Conservation (phyloP, 495 filamentous ascomycete genomes). For the Cercophora newfieldiana region DNA sequence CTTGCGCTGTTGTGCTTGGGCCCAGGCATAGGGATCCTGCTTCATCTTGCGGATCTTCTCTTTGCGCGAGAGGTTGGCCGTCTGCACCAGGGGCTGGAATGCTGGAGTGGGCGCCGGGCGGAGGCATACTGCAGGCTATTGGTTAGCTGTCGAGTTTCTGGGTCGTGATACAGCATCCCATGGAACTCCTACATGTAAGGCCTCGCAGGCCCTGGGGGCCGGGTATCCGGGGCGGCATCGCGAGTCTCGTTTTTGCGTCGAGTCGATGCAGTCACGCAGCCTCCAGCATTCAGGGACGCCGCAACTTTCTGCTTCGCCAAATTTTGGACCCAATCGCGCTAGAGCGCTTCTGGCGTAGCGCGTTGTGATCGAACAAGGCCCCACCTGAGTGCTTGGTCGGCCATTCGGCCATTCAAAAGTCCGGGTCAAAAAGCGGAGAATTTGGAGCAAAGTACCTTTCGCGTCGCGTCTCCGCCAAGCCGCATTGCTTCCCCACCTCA, state of each 20-base stretch:
- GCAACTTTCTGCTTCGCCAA: conserved; percentile 33
- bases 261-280: conserved; percentile 21
- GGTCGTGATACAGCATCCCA: not conserved
- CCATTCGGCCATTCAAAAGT: conserved; percentile 18
- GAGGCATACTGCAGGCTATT: conserved; percentile 44
- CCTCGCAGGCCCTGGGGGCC: conserved; percentile 61
- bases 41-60: conserved; percentile 51
- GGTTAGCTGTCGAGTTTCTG: not conserved
- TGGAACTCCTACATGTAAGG: conserved; percentile 54
- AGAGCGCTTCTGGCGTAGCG: conserved; percentile 12
- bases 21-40: conserved; percentile 66
- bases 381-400: conserved; percentile 3
- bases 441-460: not conserved
- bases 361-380: not conserved
- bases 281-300: conserved; percentile 24
- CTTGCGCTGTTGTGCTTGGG: conserved; percentile 75
- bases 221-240: conserved; percentile 76
- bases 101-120: conserved; percentile 41
- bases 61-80: conserved; percentile 47
- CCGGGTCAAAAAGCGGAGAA: not conserved
- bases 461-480: not conserved
- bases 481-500: not conserved
- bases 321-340: conserved; percentile 33
- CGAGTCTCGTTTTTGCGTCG: conserved; percentile 25
- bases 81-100: conserved; percentile 50